Base-by-base conservation (phyloP, 2,329 filamentous ascomycete species). In the Paecilomyces sp. region DNA sequence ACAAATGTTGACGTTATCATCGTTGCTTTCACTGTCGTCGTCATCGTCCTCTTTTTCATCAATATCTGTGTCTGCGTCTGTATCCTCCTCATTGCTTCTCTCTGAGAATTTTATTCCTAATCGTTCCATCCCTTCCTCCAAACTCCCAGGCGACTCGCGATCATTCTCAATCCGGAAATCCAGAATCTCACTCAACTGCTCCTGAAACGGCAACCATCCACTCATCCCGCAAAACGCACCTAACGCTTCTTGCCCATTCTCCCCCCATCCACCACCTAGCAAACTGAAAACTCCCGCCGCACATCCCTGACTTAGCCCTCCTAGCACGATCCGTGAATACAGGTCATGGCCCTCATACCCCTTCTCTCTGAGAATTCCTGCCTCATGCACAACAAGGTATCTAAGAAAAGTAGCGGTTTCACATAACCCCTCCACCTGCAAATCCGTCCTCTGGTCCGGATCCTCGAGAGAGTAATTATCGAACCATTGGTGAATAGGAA, bases 241-340 rank as follows among this genome's bases (percentile, higher is more conserved):
- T 1, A 81, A 55, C 0, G 64, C 59, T 3, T 52, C 58, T 5
- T 30, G 12, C 3, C 55, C 31, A 9, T 22, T 53, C 3, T 24
- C 34, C 1, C 63, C 61, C 55, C 64, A 65, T 8, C 69, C 70
- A n/a, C 76, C 73, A 18, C 68, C 71, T 2, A 85, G 66, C 22
- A 82, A 65, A 1, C 75, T 63, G 22, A 77, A 70, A 9, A 83
- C 62, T 0, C 72, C 70, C 64, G 78, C 76, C 0, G 81, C 82
- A 63, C 79, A 83, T 0, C 82, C 82, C 62, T 83, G 80, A 64
- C 82, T 83, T n/a, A 84, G 61, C 0, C 81, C 81, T 15, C 80
- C 80, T 0, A 85, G 61, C 6, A 84, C 68, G 13, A 84, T 69
- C 56, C 80, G 81, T 22, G 63, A 34, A 57, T 70, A 31, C 55